These are phyloP conservation scores for Elsinoe necatrix DNA, from an alignment of 2,329 filamentous ascomycete genomes.

Conservation along the genomic window DNA sequence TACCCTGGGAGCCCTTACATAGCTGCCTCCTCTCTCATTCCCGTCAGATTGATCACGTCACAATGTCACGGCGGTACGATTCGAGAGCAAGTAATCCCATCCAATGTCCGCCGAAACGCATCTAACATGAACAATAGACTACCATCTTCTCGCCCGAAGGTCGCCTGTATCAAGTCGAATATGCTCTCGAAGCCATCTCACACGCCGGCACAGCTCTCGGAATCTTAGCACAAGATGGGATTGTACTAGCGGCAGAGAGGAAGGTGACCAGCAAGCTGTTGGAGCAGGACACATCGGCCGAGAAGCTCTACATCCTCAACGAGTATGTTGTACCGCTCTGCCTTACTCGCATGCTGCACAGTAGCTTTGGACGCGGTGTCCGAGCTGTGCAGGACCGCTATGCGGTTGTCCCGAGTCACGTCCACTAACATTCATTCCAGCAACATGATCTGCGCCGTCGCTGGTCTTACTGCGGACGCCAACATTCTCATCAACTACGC, in stretches of 20 bases:
- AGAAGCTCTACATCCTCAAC: constrained; percentile 99
- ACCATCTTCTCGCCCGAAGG: constrained; percentile 99
- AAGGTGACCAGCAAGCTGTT: constrained; percentile 99
- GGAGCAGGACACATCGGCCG: constrained; percentile 97
- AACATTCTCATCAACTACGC: constrained; percentile 99
- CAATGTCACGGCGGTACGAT: constrained; percentile 96
- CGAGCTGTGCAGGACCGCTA: background rate
- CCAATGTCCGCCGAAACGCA: background rate
- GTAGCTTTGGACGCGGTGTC: no score
- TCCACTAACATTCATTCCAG: constrained; percentile 41
- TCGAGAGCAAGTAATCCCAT: constrained; percentile 61
- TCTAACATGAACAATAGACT: constrained; percentile 40
- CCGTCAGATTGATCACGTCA: constrained; percentile 25
- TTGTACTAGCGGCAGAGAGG: constrained; percentile 92
- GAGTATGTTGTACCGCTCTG: constrained; percentile 56
- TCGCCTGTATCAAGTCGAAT: constrained; percentile 97
- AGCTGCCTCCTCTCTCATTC: background rate
- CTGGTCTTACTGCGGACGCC: constrained; percentile 97
- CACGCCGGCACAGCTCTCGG: constrained; percentile 95
- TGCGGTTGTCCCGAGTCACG: constrained; percentile 16
- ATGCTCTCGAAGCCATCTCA: constrained; percentile 96
- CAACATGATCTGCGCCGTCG: constrained; percentile 99
- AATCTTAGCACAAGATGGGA: constrained; percentile 95
- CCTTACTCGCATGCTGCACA: no score
- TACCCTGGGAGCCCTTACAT: background rate